A percentile compares a stretch with the other conserved stretches of the same genome.
Evolutionary conservation across 1,284 basidiomycete species (phyloP).

Genomic region (Bjerkandera adusta): DNA sequence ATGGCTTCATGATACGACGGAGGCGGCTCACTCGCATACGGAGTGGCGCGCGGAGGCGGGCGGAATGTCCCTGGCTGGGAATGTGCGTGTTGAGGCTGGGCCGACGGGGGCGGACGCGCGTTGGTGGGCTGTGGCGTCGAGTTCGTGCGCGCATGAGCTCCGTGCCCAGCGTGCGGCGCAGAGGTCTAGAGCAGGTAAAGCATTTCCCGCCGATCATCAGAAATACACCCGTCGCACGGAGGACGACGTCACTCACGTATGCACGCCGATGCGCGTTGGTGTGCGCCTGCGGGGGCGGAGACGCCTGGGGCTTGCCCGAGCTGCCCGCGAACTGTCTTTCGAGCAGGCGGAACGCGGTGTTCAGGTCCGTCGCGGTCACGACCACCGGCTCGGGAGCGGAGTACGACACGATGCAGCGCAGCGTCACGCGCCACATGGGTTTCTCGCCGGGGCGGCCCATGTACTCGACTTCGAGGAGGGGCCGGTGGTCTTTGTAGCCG

Average conservation of each 20-base stretch:
- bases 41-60: background rate
- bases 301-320: slow-evolving; percentile 5
- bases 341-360: slow-evolving; percentile 11
- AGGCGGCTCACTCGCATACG: slow-evolving; percentile 1
- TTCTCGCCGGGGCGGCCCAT: background rate
- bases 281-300: background rate
- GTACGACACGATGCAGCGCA: slow-evolving; percentile 11
- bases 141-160: background rate
- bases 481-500: slow-evolving; percentile 11
- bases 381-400: slow-evolving; percentile 14
- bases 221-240: too few species aligned
- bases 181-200: background rate
- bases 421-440: slow-evolving; percentile 13
- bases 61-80: background rate
- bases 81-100: background rate
- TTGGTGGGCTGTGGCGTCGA: slow-evolving; percentile 1
- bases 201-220: background rate
- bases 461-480: slow-evolving; percentile 15
- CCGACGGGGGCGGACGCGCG: background rate
- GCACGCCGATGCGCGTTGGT: background rate
- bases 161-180: background rate
- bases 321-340: slow-evolving; percentile 14
- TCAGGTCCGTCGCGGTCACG: slow-evolving; percentile 9
- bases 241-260: background rate
- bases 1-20: slow-evolving; percentile 11